Percentiles rank a stretch among this genome's conserved stretches.
Evolutionary conservation across 495 filamentous ascomycete genomes (phyloP).

Genomic region (Pyronema omphalodes): DNA sequence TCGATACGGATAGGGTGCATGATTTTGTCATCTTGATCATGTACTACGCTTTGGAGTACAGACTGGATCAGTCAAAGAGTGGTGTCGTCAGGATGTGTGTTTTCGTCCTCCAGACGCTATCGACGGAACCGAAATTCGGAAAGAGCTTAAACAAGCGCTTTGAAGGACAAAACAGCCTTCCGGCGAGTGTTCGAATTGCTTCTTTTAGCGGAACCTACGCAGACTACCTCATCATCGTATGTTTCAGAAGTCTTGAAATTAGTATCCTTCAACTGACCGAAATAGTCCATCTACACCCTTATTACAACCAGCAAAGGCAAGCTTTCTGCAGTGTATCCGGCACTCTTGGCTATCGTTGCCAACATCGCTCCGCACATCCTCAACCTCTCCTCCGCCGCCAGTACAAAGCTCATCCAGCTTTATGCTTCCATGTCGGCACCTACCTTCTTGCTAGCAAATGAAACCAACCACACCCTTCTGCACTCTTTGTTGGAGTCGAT

Average conservation of each 20-base stretch:
- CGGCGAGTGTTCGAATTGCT: constrained; percentile 55
- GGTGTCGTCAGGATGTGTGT: constrained; percentile 91
- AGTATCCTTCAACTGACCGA: constrained; percentile 23
- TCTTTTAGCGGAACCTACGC: constrained; percentile 84
- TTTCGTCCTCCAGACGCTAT: constrained; percentile 88
- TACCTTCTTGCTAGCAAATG: constrained; percentile 85
- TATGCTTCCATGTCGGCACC: constrained; percentile 92
- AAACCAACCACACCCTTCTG: constrained; percentile 71
- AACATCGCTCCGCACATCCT: constrained; percentile 77
- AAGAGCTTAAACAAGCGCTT: constrained; percentile 78
- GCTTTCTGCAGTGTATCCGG: constrained; percentile 80
- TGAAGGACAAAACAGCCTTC: constrained; percentile 74
- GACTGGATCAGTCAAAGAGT: constrained; percentile 68
- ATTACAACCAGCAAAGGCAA: constrained; percentile 86
- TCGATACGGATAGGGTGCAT: constrained; percentile 82
- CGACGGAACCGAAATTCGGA: constrained; percentile 81
- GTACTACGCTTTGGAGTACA: constrained; percentile 83
- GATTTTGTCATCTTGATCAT: constrained; percentile 83
- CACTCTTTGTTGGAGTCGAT: constrained; percentile 74
- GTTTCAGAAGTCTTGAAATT: constrained; percentile 21
- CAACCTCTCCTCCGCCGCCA: constrained; percentile 51
- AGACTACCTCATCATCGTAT: constrained; percentile 81
- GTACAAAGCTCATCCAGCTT: constrained; percentile 69
- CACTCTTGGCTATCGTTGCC: constrained; percentile 77
- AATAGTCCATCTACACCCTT: constrained; percentile 73